Percentiles rank a stretch among this genome's conserved stretches.
Evolutionary conservation across 2,329 filamentous ascomycete genomes (phyloP).

Genomic region (Cyclaneusma minus): DNA sequence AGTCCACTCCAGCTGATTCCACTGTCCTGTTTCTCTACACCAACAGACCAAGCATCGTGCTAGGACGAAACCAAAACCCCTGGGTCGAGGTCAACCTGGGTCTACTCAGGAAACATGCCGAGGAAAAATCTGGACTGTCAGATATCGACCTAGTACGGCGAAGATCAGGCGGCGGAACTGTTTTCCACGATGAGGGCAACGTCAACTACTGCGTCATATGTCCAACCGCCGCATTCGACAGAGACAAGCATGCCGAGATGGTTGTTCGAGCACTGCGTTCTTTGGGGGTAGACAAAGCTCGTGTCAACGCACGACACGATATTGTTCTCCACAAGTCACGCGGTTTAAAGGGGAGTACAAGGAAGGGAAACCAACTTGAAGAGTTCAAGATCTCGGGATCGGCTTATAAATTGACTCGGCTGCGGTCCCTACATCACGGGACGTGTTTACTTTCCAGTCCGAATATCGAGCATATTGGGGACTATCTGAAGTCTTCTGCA

Average conservation of each 20-base stretch:
- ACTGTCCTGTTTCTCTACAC: slow-evolving; percentile 75
- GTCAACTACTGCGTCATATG: slow-evolving; percentile 90
- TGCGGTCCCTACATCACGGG: slow-evolving; percentile 77
- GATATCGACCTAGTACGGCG: slow-evolving; percentile 56
- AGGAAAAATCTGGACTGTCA: slow-evolving; percentile 11
- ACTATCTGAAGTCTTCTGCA: slow-evolving; percentile 64
- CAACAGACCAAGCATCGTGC: slow-evolving; percentile 75
- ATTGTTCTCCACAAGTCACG: slow-evolving; percentile 58
- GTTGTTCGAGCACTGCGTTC: slow-evolving; percentile 64
- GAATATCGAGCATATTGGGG: slow-evolving; percentile 53
- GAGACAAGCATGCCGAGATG: slow-evolving; percentile 84
- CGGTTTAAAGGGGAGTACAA: too few species aligned
- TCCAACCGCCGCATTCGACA: slow-evolving; percentile 59
- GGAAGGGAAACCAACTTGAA: slow-evolving; percentile 7
- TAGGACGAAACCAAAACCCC: slow-evolving; percentile 94
- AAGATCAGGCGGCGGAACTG: slow-evolving; percentile 77
- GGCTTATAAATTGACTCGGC: slow-evolving; percentile 79
- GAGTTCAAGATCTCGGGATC: slow-evolving; percentile 80
- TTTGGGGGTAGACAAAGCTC: slow-evolving; percentile 40
- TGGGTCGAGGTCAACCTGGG: slow-evolving; percentile 80
- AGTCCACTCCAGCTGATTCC: slow-evolving; percentile 55
- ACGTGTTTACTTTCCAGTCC: slow-evolving; percentile 72
- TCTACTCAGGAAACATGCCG: slow-evolving; percentile 26
- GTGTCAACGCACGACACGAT: slow-evolving; percentile 84
- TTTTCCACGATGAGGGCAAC: slow-evolving; percentile 89